Evolutionary conservation across 345 rosid genomes (phyloP).

Genomic region (Eucalyptus pauciflora): DNA sequence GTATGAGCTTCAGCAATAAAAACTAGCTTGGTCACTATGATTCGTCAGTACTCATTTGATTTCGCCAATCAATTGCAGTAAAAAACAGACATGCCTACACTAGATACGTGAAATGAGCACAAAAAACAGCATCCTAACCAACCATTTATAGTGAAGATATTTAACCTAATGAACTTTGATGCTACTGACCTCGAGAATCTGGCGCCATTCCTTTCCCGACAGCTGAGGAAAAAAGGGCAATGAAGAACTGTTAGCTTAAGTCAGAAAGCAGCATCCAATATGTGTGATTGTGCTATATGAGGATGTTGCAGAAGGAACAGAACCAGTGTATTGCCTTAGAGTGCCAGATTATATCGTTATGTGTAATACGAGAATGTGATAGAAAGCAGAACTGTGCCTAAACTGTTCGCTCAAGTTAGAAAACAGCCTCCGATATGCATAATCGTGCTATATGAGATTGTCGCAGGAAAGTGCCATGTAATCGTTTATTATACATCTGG

Average conservation of each 20-base stretch:
- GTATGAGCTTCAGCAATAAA: slow-evolving; percentile 15
- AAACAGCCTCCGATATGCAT: background rate
- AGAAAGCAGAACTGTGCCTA: background rate
- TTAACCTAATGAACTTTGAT: background rate
- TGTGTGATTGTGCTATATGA: background rate
- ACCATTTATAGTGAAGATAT: background rate
- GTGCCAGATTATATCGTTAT: background rate
- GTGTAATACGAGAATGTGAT: background rate
- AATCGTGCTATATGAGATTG: background rate
- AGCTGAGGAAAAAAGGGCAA: slow-evolving; percentile 23
- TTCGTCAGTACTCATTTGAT: background rate
- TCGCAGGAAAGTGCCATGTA: background rate
- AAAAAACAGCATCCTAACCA: background rate
- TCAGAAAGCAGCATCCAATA: background rate
- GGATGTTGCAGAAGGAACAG: background rate
- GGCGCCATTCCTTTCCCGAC: slow-evolving; percentile 64
- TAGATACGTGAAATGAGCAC: background rate
- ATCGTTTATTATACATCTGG: background rate
- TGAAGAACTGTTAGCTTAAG: background rate
- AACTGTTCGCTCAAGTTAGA: background rate
- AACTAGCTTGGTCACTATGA: background rate
- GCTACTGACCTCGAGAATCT: slow-evolving; percentile 66
- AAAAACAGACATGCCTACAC: background rate
- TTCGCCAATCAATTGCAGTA: background rate
- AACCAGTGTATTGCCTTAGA: background rate